Percentiles rank a stretch among this genome's conserved stretches.
Evolutionary conservation across 306 rosid species (phyloP).

Genomic region (barrel medic (Medicago truncatula)): MtrunA17r5.0-ANR NC_053045.1:31893001-31893500

Average conservation of each 20-base stretch:
- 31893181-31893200: constrained; percentile 55
- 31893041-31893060: neutral
- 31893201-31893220: constrained; percentile 51
- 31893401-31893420: neutral
- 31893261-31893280: constrained; percentile 37
- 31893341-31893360: constrained; percentile 25
- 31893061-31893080: constrained; percentile 34
- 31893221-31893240: neutral
- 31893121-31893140: constrained; percentile 35
- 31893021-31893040: constrained; percentile 13
- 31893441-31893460: too few species aligned
- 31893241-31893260: too few species aligned
- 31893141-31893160: constrained; percentile 8
- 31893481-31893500: too few species aligned
- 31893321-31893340: neutral
- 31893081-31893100: constrained; percentile 46
- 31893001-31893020: constrained; percentile 39
- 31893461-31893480: too few species aligned
- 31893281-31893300: constrained; percentile 40
- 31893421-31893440: too few species aligned
- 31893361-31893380: neutral
- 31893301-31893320: constrained; percentile 48
- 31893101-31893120: constrained; percentile 23
- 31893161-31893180: constrained; percentile 9
- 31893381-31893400: neutral